Percentiles rank a stretch among this genome's conserved stretches.
phyloP scores from a whole-genome alignment of 225 moss, liverwort and hornwort genomes.

The Ulota crispa region DNA sequence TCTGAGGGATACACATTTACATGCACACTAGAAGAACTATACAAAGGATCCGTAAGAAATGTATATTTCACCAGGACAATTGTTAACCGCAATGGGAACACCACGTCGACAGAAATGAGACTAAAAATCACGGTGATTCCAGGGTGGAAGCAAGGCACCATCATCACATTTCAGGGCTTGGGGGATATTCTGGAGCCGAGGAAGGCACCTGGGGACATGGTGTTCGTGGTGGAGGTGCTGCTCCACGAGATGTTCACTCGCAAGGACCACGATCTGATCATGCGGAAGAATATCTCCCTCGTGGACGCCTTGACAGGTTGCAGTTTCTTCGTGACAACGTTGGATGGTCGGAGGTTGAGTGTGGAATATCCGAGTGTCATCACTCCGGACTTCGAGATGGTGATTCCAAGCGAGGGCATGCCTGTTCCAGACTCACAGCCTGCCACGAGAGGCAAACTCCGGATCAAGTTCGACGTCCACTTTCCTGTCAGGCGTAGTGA shows the following conservation, averaged over 20 bases:
- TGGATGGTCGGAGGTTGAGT: background rate
- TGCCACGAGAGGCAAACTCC: background rate
- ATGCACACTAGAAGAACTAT: background rate
- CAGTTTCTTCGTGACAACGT: background rate
- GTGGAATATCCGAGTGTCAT: background rate
- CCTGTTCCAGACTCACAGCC: background rate
- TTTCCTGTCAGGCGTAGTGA: background rate
- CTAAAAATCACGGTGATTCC: background rate
- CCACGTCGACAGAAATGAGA: background rate
- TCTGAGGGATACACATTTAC: background rate
- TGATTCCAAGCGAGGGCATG: background rate
- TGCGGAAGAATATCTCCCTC: background rate
- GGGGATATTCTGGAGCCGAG: background rate
- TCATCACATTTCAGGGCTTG: background rate
- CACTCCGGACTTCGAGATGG: background rate
- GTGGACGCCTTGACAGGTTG: background rate
- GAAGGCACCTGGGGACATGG: background rate
- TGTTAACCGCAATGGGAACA: background rate
- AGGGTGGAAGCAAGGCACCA: background rate
- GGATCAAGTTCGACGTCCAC: background rate
- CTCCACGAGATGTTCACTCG: background rate
- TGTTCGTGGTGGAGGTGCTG: background rate
- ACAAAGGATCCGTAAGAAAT: background rate
- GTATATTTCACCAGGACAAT: background rate
- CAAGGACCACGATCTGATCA: background rate